phyloP scores from a whole-genome alignment of 306 rosid genomes.

The Boehmeria nivea region DNA sequence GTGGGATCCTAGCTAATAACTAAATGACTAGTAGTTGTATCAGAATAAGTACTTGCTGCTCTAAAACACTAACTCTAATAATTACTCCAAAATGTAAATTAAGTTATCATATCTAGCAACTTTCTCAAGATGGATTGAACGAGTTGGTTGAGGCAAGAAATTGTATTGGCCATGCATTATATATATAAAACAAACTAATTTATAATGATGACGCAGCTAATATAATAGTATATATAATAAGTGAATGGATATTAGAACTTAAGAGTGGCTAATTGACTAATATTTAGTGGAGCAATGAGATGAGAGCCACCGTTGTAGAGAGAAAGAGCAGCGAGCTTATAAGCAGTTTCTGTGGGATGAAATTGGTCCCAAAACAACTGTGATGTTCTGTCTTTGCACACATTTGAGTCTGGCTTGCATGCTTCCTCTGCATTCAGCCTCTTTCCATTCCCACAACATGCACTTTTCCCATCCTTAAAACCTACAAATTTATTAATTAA shows the following conservation, averaged over 20 bases:
- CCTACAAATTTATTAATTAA: conserved; percentile 22
- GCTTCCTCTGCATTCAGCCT: conserved; percentile 18
- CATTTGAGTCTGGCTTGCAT: conserved; percentile 15
- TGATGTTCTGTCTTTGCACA: conserved; percentile 19
- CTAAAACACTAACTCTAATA: no score
- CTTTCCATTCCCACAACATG: conserved; percentile 53
- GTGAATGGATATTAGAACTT: not conserved
- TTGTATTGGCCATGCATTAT: no score
- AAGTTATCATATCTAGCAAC: no score
- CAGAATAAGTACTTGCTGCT: no score
- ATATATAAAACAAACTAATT: no score
- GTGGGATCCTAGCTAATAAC: no score
- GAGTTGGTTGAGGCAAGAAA: no score
- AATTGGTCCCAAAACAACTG: conserved; percentile 55
- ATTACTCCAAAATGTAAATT: no score
- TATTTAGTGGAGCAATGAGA: conserved; percentile 30
- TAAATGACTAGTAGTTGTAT: no score
- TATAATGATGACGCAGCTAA: no score
- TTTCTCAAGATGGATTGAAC: no score
- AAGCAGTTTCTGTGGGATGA: conserved; percentile 39
- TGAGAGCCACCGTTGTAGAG: not conserved
- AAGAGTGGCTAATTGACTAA: conserved; percentile 14
- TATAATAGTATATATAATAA: no score
- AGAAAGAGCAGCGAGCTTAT: conserved; percentile 14
- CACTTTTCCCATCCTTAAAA: conserved; percentile 23